phyloP scores from a whole-genome alignment of 148 eudicot genomes.

The Agrostemma githago region DNA sequence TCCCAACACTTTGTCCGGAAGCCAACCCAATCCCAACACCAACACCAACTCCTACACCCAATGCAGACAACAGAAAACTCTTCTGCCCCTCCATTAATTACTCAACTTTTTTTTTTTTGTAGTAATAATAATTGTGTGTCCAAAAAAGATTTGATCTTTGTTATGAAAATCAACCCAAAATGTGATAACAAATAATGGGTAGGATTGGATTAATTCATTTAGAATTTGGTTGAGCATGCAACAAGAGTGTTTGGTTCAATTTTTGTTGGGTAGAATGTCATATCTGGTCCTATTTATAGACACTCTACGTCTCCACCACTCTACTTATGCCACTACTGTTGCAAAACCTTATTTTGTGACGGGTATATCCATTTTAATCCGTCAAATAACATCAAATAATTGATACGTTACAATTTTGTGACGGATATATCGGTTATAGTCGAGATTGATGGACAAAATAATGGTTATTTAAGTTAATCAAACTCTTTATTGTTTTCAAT shows the following conservation, averaged over 20 bases:
- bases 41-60: constrained; percentile 83
- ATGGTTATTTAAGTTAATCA: not conserved
- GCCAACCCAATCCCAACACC: constrained; percentile 83
- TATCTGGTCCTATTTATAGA: constrained; percentile 30
- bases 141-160: constrained; percentile 32
- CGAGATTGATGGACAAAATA: too few relatives aligned
- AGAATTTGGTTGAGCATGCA: not conserved
- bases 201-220: not conserved
- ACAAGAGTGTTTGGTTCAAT: not conserved
- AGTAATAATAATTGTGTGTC: not conserved
- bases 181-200: not conserved
- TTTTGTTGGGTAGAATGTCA: constrained; percentile 18
- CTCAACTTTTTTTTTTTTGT: not conserved
- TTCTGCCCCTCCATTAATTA: constrained; percentile 58
- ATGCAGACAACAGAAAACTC: constrained; percentile 64
- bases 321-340: too few relatives aligned
- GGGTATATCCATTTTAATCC: too few relatives aligned
- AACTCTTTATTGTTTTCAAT: not conserved
- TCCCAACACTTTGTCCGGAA: constrained; percentile 57
- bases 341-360: too few relatives aligned
- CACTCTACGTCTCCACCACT: not conserved
- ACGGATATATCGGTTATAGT: too few relatives aligned
- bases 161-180: not conserved
- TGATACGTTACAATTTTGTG: too few relatives aligned
- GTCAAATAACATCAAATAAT: too few relatives aligned